phyloP scores from a whole-genome alignment of 176 grass and related monocot genomes.

The Typha latifolia region DNA sequence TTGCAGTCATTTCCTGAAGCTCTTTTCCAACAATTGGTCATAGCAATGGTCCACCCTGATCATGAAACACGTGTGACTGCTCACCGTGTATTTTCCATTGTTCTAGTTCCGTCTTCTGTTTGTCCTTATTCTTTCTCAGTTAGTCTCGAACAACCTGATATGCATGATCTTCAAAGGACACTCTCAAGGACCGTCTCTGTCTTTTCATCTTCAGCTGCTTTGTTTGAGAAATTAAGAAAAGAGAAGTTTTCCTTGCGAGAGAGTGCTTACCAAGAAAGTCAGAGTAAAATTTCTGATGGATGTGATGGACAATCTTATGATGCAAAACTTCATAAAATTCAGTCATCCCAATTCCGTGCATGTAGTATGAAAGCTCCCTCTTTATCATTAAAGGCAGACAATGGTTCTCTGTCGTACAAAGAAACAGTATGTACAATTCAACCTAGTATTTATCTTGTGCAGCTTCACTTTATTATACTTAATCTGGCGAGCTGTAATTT shows the following conservation, averaged over 20 bases:
- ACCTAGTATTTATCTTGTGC: too few species aligned
- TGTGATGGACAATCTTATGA: conserved; percentile 46
- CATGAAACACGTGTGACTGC: conserved; percentile 68
- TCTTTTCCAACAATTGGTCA: conserved; percentile 86
- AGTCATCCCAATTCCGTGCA: conserved; percentile 42
- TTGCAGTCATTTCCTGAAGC: conserved; percentile 81
- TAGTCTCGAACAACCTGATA: conserved; percentile 15
- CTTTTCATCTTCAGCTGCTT: conserved; percentile 92
- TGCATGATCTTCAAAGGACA: conserved; percentile 50
- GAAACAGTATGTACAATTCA: conserved; percentile 33
- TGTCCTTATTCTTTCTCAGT: conserved; percentile 41
- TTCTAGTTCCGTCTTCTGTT: conserved; percentile 93
- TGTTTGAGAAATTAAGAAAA: conserved; percentile 90
- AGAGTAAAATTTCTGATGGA: conserved; percentile 33
- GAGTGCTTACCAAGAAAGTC: conserved; percentile 30
- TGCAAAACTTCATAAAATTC: conserved; percentile 44
- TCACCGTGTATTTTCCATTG: conserved; percentile 77
- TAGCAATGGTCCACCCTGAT: conserved; percentile 86
- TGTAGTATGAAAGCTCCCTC: conserved; percentile 32
- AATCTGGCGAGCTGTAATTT: neutral
- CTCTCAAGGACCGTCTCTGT: conserved; percentile 78
- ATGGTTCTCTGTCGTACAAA: conserved; percentile 23
- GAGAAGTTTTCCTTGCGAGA: conserved; percentile 53
- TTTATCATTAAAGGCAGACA: conserved; percentile 23
- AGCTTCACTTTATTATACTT: too few species aligned